Percentiles rank a stretch among this genome's conserved stretches.
Evolutionary conservation across 2,329 filamentous ascomycete species (phyloP).

Genomic region (Penicillium frequentans): DNA sequence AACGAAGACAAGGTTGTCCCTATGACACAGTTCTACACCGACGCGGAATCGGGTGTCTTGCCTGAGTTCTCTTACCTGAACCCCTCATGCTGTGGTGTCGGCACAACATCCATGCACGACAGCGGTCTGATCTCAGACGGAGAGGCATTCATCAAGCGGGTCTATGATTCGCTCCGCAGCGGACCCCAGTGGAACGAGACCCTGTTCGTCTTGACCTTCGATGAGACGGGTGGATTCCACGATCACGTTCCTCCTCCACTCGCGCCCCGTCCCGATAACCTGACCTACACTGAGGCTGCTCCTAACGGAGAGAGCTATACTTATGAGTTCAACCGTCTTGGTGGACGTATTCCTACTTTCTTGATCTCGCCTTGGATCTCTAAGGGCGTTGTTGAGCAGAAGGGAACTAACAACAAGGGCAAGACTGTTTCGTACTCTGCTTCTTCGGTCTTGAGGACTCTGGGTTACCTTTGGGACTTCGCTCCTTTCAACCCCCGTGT

Average conservation of each 20-base stretch:
- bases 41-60: constrained; percentile 29
- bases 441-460: constrained; percentile 24
- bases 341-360: constrained; percentile 29
- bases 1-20: constrained; percentile 27
- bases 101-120: constrained; percentile 37
- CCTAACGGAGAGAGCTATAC: constrained; percentile 28
- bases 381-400: constrained; percentile 29
- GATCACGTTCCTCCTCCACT: constrained; percentile 35
- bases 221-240: constrained; percentile 38
- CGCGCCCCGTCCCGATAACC: constrained; percentile 31
- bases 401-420: constrained; percentile 19
- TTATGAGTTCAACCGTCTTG: constrained; percentile 28
- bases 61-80: constrained; percentile 36
- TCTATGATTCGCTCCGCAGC: constrained; percentile 36
- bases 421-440: constrained; percentile 25
- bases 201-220: constrained; percentile 37
- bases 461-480: constrained; percentile 34
- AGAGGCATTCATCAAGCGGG: constrained; percentile 34
- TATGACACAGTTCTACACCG: constrained; percentile 33
- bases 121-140: constrained; percentile 34
- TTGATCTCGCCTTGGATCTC: constrained; percentile 31
- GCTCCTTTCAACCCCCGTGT: constrained; percentile 29
- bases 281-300: constrained; percentile 32
- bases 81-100: constrained; percentile 41
- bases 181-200: constrained; percentile 35